A percentile compares a stretch with the other conserved stretches of the same genome.
phyloP scores from a whole-genome alignment of 2,329 filamentous ascomycete genomes.

The Mollisia scopiformis region DNA sequence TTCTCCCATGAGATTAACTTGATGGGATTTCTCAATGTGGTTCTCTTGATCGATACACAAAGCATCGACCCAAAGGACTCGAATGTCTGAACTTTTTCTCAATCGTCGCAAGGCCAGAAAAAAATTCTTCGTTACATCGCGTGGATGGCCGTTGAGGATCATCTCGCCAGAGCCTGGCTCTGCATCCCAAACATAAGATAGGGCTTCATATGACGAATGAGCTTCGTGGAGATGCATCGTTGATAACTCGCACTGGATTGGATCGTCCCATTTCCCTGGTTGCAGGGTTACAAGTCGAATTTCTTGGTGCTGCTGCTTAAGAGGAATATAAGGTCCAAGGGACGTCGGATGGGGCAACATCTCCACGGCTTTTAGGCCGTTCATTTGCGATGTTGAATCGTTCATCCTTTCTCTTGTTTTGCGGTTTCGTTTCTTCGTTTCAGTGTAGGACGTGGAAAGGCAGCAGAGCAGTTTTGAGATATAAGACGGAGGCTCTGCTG shows the following conservation, averaged over 20 bases:
- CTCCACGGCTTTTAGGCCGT: too few relatives aligned
- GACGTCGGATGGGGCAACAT: too few relatives aligned
- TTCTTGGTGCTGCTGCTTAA: too few relatives aligned
- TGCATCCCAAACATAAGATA: background rate
- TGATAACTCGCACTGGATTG: background rate
- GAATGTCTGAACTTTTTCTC: background rate
- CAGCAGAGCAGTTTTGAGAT: too few relatives aligned
- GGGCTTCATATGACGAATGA: background rate
- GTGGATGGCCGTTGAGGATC: background rate
- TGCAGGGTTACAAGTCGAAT: background rate
- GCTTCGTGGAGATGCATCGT: background rate
- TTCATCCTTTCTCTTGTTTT: too few relatives aligned
- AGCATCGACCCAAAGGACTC: background rate
- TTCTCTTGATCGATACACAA: background rate
- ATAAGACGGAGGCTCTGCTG: too few relatives aligned
- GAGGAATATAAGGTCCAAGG: too few relatives aligned
- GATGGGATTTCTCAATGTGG: background rate
- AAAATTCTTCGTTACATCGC: background rate
- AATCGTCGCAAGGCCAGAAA: background rate
- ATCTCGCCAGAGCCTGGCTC: too few relatives aligned
- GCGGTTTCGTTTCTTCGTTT: too few relatives aligned
- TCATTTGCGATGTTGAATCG: too few relatives aligned
- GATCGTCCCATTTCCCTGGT: background rate
- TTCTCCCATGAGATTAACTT: background rate
- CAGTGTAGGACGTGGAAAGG: too few relatives aligned